Evolutionary conservation across 148 eudicot genomes (phyloP), one percentile per base, ranked within the genome.

Genomic region (Limonium bicolor): DNA sequence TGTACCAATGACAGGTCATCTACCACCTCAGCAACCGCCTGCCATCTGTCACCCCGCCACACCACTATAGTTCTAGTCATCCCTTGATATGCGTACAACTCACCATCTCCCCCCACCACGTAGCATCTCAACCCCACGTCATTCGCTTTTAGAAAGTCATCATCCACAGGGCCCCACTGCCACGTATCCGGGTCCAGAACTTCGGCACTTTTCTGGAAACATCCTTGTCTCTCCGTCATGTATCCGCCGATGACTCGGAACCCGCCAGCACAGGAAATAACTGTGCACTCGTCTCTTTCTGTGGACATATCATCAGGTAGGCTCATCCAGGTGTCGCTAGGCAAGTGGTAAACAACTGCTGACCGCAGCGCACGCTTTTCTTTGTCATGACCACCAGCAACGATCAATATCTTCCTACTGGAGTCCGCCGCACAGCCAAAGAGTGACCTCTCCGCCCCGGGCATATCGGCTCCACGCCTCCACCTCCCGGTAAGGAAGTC

Each of bases 161-260:
- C 77, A 4, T 48, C n/a, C 0, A 62, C 46, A 9, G 53, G 64
- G 34, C 49, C 79, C 92, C 97, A 88, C 65, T 27, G 64, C 77
- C 84, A 63, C 20, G 67, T 53, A 41, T 48, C 25, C 0, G 50
- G 39, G 29, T 80, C 77, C 0, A 83, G 72, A 1, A 37, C 42
- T 38, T 88, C 84, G 0, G 86, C 70, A 2, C 65, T 60, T 4
- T 46, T 50, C 41, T 46, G 65, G 48, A 84, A 88, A 4, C 57
- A 20, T 0, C 97, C 97, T 47, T 90, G 97, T 23, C 15, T 42
- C 7, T 58, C 58, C 1, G 97, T 83, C 0, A 52, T 38, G 51
- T 80, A 90, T 13, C 97, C 97, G 4, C 93, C 68, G 54, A 90
- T 71, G 71, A 80, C 87, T 44, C 68, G 84, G 72, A 84, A 71